Percentiles rank a stretch among this genome's conserved stretches.
These are phyloP conservation scores for Lanmaoa pseudosensibilis DNA, from an alignment of 768 basidiomycete genomes.

Conservation along the genomic window DNA sequence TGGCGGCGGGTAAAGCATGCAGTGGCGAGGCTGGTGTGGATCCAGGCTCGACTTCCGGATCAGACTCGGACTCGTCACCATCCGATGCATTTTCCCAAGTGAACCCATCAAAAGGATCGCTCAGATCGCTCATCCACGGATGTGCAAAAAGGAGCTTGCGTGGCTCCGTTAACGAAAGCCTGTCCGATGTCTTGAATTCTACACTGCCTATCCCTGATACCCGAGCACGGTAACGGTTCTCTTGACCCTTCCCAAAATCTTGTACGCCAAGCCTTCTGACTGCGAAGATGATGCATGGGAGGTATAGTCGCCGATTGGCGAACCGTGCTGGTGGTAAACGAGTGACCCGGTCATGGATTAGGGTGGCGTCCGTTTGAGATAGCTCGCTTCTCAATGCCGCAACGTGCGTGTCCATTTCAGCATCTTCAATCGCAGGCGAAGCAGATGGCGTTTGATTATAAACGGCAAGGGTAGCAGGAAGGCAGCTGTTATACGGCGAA, in stretches of 20 bases:
- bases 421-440: neutral
- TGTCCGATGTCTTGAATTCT: neutral
- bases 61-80: neutral
- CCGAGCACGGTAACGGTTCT: too few species aligned
- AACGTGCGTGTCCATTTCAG: neutral
- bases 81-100: neutral
- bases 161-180: neutral
- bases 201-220: too few species aligned
- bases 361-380: neutral
- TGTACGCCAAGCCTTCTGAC: neutral
- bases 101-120: neutral
- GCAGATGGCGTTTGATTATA: neutral
- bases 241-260: neutral
- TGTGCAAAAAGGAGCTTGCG: neutral
- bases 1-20: neutral
- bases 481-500: slow-evolving; percentile 15
- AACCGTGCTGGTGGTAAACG: neutral
- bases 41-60: neutral
- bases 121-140: slow-evolving; percentile 8
- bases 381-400: neutral
- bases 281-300: slow-evolving; percentile 2
- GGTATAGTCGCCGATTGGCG: neutral
- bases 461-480: neutral
- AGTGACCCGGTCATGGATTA: neutral
- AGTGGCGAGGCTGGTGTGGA: neutral